phyloP scores from a whole-genome alignment of 352 stramenopile species.

The Phytophthora ohioensis region DNA sequence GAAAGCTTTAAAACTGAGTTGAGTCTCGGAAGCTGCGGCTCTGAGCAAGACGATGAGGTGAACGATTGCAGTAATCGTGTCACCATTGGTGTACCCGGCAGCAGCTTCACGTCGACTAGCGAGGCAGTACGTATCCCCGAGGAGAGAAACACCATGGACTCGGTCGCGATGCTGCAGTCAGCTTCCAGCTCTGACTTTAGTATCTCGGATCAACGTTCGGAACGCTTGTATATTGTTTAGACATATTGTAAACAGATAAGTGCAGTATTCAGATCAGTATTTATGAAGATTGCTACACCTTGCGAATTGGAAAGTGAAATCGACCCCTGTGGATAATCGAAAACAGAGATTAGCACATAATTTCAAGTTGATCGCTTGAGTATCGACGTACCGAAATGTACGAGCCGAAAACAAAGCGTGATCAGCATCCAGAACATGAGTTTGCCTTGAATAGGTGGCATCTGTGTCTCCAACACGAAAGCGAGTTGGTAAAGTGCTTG shows the following conservation, averaged over 20 bases:
- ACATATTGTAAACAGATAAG: not conserved
- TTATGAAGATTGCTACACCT: not conserved
- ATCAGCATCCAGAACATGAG: slow-evolving; percentile 37
- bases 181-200: slow-evolving; percentile 28
- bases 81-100: slow-evolving; percentile 17
- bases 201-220: slow-evolving; percentile 19
- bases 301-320: slow-evolving; percentile 22
- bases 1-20: slow-evolving; percentile 24
- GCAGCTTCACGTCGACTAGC: slow-evolving; percentile 25
- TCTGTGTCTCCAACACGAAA: slow-evolving; percentile 30
- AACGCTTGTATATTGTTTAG: slow-evolving; percentile 28
- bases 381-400: slow-evolving; percentile 30
- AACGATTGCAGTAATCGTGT: slow-evolving; percentile 25
- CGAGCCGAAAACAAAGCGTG: slow-evolving; percentile 18
- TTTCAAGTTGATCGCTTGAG: too few species aligned
- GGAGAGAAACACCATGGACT: slow-evolving; percentile 24
- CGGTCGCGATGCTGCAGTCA: slow-evolving; percentile 31
- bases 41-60: slow-evolving; percentile 4
- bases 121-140: slow-evolving; percentile 8
- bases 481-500: slow-evolving; percentile 28
- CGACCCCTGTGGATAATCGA: slow-evolving; percentile 6
- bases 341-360: not conserved
- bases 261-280: not conserved
- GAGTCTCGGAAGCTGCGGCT: slow-evolving; percentile 26
- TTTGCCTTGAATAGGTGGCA: slow-evolving; percentile 32